Evolutionary conservation across 345 rosid species (phyloP), one percentile per base, ranked within the genome.

Genomic region (Turritis glabra): DNA sequence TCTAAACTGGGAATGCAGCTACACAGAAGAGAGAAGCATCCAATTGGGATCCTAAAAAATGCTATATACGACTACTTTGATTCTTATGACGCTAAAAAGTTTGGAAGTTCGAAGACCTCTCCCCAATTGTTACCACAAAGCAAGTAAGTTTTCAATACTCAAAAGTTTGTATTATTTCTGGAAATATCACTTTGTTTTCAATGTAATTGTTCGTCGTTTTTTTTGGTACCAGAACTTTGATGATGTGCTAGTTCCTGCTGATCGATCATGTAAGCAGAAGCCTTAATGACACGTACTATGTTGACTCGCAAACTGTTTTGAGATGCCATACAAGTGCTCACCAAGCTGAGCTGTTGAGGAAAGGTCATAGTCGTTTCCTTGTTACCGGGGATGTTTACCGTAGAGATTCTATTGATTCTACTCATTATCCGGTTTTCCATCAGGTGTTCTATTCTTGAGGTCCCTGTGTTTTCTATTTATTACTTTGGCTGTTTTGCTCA

Each of bases 251-350:
- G 97, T 95, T 55, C 99, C 99, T 73, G 88, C 96, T 55, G 94
- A 92, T n/a, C n/a, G n/a, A n/a, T 78, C 99, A 95, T 77, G 87
- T 95, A 5, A 90, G 96, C 83, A 85, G 99, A 88, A 92, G 97
- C 76, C 87, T 87, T 60, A 95, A 95, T 48, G 99, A 95, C 77
- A 95, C 97, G 2, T 95, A 89, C 79, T 95, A 95, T 80, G 78
- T 95, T 17, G 96, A 95, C 77, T 77, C 91, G 41, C 87, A 90
- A 81, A 92, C 94, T 82, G 99, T 92, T 33, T 80, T 95, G 83
- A 88, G 99, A 78, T 95, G 98, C 50, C 99, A 95, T 77, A 95
- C 99, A 46, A 95, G 99, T 89, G 99, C 99, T 67, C 99, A 95
- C 82, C 97, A 95, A 80, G 98, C 98, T 71, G 99, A 92, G 82